These are phyloP conservation scores for Gloeophyllum trabeum DNA, from an alignment of 768 basidiomycete genomes.

Conservation along the genomic window DNA sequence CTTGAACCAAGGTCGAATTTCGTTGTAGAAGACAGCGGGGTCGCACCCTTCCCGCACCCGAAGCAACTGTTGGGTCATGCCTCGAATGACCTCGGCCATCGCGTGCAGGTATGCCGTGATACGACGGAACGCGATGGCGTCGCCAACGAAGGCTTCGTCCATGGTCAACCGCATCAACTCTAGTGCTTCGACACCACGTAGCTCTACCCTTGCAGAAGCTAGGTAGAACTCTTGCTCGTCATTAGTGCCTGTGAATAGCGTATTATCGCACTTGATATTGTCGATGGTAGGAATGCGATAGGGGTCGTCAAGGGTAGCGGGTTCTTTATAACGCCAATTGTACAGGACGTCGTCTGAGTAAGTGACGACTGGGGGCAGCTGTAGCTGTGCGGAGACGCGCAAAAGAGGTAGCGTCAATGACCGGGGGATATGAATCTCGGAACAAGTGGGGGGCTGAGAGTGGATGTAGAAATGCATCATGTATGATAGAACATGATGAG, in stretches of 20 bases:
- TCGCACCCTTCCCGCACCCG: conserved; percentile 60
- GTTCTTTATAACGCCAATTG: conserved; percentile 47
- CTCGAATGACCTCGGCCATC: conserved; percentile 56
- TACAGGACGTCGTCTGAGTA: conserved; percentile 90
- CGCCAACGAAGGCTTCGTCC: conserved; percentile 79
- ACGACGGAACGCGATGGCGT: conserved; percentile 32
- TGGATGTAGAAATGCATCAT: conserved; percentile 49
- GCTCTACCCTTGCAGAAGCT: conserved; percentile 76
- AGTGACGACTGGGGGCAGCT: conserved; percentile 80
- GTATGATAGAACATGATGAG: conserved; percentile 43
- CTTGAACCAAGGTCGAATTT: conserved; percentile 53
- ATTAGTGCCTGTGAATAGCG: conserved; percentile 64
- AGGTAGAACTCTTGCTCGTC: conserved; percentile 89
- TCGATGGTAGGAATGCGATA: conserved; percentile 25
- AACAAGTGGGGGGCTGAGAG: conserved; percentile 16
- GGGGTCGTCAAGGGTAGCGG: conserved; percentile 3
- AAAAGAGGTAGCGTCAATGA: conserved; percentile 68
- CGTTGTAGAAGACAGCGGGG: conserved; percentile 50
- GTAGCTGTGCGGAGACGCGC: conserved; percentile 54
- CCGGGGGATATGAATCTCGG: conserved; percentile 50
- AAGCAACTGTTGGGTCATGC: conserved; percentile 48
- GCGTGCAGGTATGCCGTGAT: conserved; percentile 48
- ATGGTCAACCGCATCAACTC: conserved; percentile 74
- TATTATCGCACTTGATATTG: conserved; percentile 47
- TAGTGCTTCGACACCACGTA: conserved; percentile 77